A percentile compares a stretch with the other conserved stretches of the same genome.
Evolutionary conservation across 2,329 filamentous ascomycete species (phyloP).

Genomic region (Aspergillus luchuensis): DNA sequence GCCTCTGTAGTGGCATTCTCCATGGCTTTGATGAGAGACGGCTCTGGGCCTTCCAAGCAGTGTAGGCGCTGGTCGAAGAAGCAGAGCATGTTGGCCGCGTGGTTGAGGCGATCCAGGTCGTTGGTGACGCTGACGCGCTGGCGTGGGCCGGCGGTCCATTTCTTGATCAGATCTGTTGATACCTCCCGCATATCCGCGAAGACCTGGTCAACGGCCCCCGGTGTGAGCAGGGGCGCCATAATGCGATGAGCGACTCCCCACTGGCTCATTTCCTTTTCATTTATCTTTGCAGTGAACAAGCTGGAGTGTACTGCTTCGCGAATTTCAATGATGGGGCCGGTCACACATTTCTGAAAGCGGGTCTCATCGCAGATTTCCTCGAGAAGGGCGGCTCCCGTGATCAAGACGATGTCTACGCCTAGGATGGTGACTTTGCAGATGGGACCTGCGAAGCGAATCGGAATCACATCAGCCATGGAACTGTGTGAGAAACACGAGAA

Average conservation of each 20-base stretch:
- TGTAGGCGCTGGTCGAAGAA: conserved; percentile 57
- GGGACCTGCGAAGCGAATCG: conserved; percentile 47
- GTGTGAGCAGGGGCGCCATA: conserved; percentile 50
- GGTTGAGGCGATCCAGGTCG: conserved; percentile 57
- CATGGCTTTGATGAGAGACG: conserved; percentile 57
- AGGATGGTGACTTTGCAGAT: conserved; percentile 61
- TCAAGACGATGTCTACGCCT: conserved; percentile 51
- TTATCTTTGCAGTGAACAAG: conserved; percentile 60
- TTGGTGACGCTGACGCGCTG: conserved; percentile 50
- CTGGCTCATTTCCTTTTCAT: conserved; percentile 47
- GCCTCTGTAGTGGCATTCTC: conserved; percentile 59
- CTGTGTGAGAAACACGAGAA: not conserved
- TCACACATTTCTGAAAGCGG: conserved; percentile 58
- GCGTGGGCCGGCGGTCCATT: conserved; percentile 50
- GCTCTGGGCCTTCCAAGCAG: conserved; percentile 49
- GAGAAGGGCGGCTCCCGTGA: conserved; percentile 58
- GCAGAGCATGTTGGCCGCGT: conserved; percentile 54
- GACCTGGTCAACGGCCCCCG: conserved; percentile 42
- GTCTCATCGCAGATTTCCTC: conserved; percentile 68
- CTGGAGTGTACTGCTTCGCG: conserved; percentile 65
- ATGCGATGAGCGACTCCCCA: conserved; percentile 66
- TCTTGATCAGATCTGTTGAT: conserved; percentile 53
- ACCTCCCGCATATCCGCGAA: conserved; percentile 54
- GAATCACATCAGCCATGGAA: not conserved
- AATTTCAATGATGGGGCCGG: conserved; percentile 58